These are phyloP conservation scores for Naematelia encephala DNA, from an alignment of 768 basidiomycete genomes.

Conservation along the genomic window DNA sequence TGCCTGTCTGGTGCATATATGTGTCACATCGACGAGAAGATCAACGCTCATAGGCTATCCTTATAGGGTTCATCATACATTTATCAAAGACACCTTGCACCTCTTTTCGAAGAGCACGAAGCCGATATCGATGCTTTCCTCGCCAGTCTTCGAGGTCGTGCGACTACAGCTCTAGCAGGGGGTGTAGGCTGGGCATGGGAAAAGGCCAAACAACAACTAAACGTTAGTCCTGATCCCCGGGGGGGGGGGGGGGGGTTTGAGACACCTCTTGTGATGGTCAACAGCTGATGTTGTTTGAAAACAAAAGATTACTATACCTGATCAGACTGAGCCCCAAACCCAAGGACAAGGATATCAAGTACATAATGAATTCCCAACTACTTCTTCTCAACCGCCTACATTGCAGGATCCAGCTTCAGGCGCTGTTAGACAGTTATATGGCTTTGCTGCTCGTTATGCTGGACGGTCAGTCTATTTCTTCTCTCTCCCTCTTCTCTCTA, in stretches of 20 bases:
- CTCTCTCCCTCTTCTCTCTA: background rate
- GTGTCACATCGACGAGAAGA: background rate
- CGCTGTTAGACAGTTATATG: slow-evolving; percentile 38
- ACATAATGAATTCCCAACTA: slow-evolving; percentile 15
- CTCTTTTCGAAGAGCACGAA: slow-evolving; percentile 79
- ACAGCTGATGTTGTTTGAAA: no score
- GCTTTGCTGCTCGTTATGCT: slow-evolving; percentile 37
- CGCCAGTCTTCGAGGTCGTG: slow-evolving; percentile 51
- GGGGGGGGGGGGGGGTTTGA: no score
- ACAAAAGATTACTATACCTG: background rate
- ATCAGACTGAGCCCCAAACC: background rate
- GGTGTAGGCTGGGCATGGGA: slow-evolving; percentile 47
- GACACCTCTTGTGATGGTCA: no score
- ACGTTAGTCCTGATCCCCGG: slow-evolving; percentile 41
- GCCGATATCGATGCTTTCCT: slow-evolving; percentile 77
- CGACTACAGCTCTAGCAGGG: slow-evolving; percentile 34
- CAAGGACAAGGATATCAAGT: background rate
- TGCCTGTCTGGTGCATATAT: background rate
- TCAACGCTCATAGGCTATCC: slow-evolving; percentile 1
- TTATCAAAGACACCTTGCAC: slow-evolving; percentile 73
- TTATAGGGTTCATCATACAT: slow-evolving; percentile 74
- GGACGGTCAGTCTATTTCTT: slow-evolving; percentile 32
- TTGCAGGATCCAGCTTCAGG: slow-evolving; percentile 49
- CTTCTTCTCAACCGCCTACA: slow-evolving; percentile 41
- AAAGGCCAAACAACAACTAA: slow-evolving; percentile 41